Evolutionary conservation across 2,329 filamentous ascomycete species (phyloP).

Genomic region (Hypomyces perniciosus): DNA sequence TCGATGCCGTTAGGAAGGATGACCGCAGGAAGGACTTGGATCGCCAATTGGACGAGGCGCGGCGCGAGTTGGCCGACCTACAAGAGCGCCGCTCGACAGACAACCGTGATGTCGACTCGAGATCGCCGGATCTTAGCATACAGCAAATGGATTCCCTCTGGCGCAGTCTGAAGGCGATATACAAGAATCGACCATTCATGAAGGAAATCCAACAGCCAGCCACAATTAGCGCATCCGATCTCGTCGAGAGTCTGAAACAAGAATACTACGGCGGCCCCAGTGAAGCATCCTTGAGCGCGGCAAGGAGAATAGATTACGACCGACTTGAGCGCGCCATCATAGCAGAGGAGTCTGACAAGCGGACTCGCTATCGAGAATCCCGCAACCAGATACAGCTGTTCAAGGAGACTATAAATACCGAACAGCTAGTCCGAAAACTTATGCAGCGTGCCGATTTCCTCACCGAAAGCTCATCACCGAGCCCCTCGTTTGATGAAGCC

Average conservation of each 20-base stretch:
- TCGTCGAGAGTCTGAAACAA: constrained; percentile 22
- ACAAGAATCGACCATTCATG: constrained; percentile 29
- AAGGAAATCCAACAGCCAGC: constrained; percentile 30
- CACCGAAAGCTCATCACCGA: constrained; percentile 17
- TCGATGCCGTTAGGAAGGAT: constrained; percentile 56
- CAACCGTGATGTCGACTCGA: constrained; percentile 8
- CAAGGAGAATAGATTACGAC: constrained; percentile 24
- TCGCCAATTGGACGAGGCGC: constrained; percentile 49
- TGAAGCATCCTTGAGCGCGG: constrained; percentile 16
- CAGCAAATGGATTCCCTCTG: constrained; percentile 29
- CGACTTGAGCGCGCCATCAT: constrained; percentile 24
- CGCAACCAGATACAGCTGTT: constrained; percentile 23
- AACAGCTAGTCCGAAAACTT: constrained; percentile 25
- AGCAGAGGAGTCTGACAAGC: constrained; percentile 22
- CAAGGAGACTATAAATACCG: constrained; percentile 21
- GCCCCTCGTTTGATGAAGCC: constrained; percentile 27
- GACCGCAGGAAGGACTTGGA: constrained; percentile 56
- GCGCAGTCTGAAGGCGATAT: constrained; percentile 25
- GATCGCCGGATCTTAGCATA: constrained; percentile 16
- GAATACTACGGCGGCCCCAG: constrained; percentile 25
- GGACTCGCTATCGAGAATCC: constrained; percentile 18
- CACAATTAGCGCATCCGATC: constrained; percentile 21
- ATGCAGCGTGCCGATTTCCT: constrained; percentile 22
- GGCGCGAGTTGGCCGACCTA: constrained; percentile 38
- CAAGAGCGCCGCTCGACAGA: constrained; percentile 26